These are phyloP conservation scores for Myxozyma kluyveri DNA, from an alignment of 805 yeast species.

Conservation along the genomic window DNA sequence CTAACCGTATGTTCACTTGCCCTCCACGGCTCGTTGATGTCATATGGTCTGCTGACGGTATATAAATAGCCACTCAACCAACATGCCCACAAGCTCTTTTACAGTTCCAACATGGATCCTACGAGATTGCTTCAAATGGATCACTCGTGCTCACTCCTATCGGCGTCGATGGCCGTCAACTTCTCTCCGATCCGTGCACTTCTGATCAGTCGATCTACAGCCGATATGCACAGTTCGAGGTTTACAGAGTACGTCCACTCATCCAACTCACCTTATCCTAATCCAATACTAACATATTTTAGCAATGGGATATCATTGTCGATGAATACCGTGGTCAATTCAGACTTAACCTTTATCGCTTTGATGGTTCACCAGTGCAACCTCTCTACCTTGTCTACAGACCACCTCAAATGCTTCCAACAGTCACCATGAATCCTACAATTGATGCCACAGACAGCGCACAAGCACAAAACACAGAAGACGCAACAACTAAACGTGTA, in stretches of 20 bases:
- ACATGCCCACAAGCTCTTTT: conserved; percentile 79
- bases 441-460: conserved; percentile 37
- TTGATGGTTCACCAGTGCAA: conserved; percentile 69
- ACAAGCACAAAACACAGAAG: conserved; percentile 26
- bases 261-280: neutral
- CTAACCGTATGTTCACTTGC: conserved; percentile 51
- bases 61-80: conserved; percentile 54
- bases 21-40: no score
- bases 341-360: conserved; percentile 68
- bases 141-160: conserved; percentile 68
- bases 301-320: conserved; percentile 47
- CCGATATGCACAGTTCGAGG: conserved; percentile 64
- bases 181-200: conserved; percentile 83
- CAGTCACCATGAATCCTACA: conserved; percentile 86
- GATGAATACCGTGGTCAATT: conserved; percentile 84
- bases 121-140: conserved; percentile 61
- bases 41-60: no score
- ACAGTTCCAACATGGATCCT: conserved; percentile 87
- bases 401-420: conserved; percentile 97
- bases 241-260: conserved; percentile 16
- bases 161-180: conserved; percentile 87
- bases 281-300: neutral
- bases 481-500: neutral
- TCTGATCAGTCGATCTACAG: conserved; percentile 47
- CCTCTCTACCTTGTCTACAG: conserved; percentile 88